Evolutionary conservation across 306 rosid genomes (phyloP), one percentile per base, ranked within the genome.

Genomic region (Dalbergia cultrata): DNA sequence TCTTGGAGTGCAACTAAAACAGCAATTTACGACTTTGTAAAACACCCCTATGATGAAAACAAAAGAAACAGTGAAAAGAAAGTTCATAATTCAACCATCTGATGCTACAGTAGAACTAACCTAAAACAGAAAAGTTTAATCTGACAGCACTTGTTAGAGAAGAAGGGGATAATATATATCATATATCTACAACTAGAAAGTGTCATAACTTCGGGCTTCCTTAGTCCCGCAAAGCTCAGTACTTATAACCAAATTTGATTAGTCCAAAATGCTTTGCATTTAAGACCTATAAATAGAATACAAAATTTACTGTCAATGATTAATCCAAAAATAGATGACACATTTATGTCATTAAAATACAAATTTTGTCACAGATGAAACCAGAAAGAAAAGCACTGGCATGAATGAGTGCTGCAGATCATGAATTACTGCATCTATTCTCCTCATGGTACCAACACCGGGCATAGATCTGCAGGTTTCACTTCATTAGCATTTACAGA

Each of bases 341-440:
- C 80, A 67, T 26, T 72, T 53, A 31, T 50, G 62, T 57, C 31
- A 76, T 26, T 64, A 68, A 82, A 64, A 43, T 75, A 54, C 59
- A 78, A n/a, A 59, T 73, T 80, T 67, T 26, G 69, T 75, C 31
- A 74, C 67, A 49, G 67, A 79, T 53, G 94, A 68, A 74, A 85
- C 67, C 67, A 87, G 81, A 37, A 83, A 26, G 74, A 88, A 49
- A 59, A 84, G 71, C 47, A 86, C 47, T 16, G 86, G 83, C 41
- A 84, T 12, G 62, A 79, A 35, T 37, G 7, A 37, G 41, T 37
- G 41, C 41, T 6, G 6, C 5, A 50, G 21, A 81, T 78, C 84
- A 78, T 84, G 78, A 66, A 86, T 67, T 45, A 90, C 89, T 37
- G 83, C 86, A 78, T 91, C 90, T n/a, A 81, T 83, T 88, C 93